A percentile compares a stretch with the other conserved stretches of the same genome.
Evolutionary conservation across 1,284 basidiomycete genomes (phyloP).

Genomic region (Naganishia sp.): DNA sequence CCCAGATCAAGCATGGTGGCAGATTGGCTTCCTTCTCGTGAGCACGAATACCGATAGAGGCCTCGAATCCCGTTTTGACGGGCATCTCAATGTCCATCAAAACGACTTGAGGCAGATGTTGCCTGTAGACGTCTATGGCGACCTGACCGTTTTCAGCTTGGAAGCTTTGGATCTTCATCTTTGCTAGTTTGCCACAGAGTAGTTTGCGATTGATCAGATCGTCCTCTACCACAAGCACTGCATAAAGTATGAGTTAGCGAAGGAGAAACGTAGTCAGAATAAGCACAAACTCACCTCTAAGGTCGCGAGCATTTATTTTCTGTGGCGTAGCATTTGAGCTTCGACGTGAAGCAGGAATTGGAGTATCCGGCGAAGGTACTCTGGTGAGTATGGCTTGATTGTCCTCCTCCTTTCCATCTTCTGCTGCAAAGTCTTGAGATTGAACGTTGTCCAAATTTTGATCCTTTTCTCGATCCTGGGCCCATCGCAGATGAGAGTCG

Average conservation of each 20-base stretch:
- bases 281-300: conserved; percentile 8
- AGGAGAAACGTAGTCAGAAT: background rate
- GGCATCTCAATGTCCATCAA: conserved; percentile 46
- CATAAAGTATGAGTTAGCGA: background rate
- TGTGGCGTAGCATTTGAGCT: background rate
- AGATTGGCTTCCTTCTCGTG: conserved; percentile 26
- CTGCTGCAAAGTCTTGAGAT: background rate
- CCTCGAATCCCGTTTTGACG: conserved; percentile 41
- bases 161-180: conserved; percentile 32
- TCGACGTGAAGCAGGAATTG: conserved; percentile 4
- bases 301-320: conserved; percentile 23
- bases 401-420: background rate
- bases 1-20: conserved; percentile 36
- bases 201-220: conserved; percentile 40
- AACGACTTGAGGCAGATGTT: conserved; percentile 38
- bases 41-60: conserved; percentile 40
- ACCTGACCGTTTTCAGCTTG: conserved; percentile 42
- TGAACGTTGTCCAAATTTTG: background rate
- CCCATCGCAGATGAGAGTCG: conserved; percentile 31
- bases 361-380: background rate
- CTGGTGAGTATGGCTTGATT: background rate
- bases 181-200: conserved; percentile 37
- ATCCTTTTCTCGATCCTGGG: background rate
- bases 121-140: conserved; percentile 37
- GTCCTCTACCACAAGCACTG: conserved; percentile 43